These are phyloP conservation scores for Laetiporus sulphureus DNA, from an alignment of 1,284 basidiomycete genomes.

Conservation along the genomic window DNA sequence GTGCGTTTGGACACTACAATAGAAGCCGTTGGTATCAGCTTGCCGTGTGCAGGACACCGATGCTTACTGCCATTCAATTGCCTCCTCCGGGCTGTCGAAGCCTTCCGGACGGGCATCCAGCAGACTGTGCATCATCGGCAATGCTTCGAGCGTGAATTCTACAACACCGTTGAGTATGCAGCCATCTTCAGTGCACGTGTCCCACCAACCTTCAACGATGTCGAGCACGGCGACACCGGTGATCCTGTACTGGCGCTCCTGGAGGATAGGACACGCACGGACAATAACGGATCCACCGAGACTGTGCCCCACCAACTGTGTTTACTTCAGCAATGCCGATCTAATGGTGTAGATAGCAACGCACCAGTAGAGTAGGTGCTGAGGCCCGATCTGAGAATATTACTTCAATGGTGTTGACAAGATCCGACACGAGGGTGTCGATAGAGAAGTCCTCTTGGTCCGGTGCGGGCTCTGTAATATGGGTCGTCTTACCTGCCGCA, in stretches of 20 bases:
- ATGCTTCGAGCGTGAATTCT: slow-evolving; percentile 92
- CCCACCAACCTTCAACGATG: slow-evolving; percentile 81
- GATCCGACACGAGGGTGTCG: slow-evolving; percentile 63
- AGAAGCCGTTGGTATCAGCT: no score
- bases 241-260: slow-evolving; percentile 63
- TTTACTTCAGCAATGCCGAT: slow-evolving; percentile 2
- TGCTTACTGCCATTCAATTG: slow-evolving; percentile 93
- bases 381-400: slow-evolving; percentile 59
- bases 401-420: slow-evolving; percentile 58
- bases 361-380: slow-evolving; percentile 71
- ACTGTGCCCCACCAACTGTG: slow-evolving; percentile 80
- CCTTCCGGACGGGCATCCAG: slow-evolving; percentile 81
- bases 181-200: background rate
- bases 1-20: slow-evolving; percentile 58
- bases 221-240: slow-evolving; percentile 88
- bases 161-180: background rate
- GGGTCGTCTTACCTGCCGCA: slow-evolving; percentile 21
- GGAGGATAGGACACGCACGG: slow-evolving; percentile 58
- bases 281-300: slow-evolving; percentile 91
- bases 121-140: slow-evolving; percentile 86
- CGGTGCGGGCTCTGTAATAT: slow-evolving; percentile 24
- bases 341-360: slow-evolving; percentile 17
- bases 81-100: slow-evolving; percentile 79
- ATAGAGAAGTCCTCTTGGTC: slow-evolving; percentile 68
- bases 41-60: background rate